phyloP scores from a whole-genome alignment of 2,329 filamentous ascomycete genomes.

The Blastomyces percursus region DNA sequence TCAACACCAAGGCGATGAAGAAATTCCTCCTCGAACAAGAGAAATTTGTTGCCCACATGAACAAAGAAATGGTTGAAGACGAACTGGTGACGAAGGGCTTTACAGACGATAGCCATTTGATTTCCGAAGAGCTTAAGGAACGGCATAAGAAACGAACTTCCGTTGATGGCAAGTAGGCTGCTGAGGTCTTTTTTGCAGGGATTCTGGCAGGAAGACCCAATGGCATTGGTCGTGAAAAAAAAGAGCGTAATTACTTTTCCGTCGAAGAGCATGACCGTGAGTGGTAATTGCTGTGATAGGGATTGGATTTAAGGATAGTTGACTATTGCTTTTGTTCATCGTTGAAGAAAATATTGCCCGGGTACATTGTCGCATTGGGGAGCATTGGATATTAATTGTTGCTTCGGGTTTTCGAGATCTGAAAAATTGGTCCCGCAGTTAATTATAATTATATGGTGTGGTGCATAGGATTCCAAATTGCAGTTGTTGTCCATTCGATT shows the following conservation, averaged over 20 bases:
- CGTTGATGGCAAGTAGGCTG: not conserved
- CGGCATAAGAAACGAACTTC: constrained; percentile 16
- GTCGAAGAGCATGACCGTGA: not conserved
- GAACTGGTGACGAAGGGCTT: constrained; percentile 29
- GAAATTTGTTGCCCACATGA: constrained; percentile 30
- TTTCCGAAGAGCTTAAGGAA: constrained; percentile 28
- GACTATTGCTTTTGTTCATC: not conserved
- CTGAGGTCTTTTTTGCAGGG: not conserved
- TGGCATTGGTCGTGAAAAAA: not conserved
- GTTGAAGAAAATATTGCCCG: not conserved
- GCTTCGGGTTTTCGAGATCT: constrained; percentile 1
- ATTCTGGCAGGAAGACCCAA: not conserved
- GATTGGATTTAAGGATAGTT: not conserved
- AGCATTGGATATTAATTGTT: not conserved
- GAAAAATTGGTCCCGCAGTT: constrained; percentile 1
- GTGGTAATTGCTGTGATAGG: not conserved
- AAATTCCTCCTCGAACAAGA: constrained; percentile 21
- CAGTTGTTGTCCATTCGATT: not conserved
- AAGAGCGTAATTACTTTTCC: not conserved
- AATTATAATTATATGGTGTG: not conserved
- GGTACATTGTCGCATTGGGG: constrained; percentile 1
- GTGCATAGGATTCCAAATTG: not conserved
- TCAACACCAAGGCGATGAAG: constrained; percentile 22
- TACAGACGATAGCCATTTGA: constrained; percentile 26
- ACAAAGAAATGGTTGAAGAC: constrained; percentile 32